These are phyloP conservation scores for Podospora pseudopauciseta DNA, from an alignment of 495 filamentous ascomycete genomes.

Conservation along the genomic window DNA sequence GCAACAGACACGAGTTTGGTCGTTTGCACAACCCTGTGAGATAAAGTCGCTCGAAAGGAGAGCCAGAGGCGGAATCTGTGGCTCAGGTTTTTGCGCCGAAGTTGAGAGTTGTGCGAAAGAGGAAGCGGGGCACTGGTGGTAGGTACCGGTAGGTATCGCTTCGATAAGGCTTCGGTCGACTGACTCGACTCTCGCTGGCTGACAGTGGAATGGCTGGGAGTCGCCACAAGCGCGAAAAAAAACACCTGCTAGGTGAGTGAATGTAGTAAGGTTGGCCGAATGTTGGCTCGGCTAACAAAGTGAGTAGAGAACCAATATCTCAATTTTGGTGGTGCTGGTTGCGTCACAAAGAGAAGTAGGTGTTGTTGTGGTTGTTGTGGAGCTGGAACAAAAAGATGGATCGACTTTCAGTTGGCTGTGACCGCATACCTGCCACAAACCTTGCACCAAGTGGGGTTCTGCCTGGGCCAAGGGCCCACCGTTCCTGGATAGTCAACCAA, in stretches of 20 bases:
- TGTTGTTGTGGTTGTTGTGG: background rate
- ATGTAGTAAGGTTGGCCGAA: background rate
- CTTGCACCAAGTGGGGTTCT: background rate
- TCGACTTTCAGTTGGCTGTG: background rate
- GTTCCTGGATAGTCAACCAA: constrained; percentile 9
- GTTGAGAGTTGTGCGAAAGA: background rate
- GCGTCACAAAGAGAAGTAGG: background rate
- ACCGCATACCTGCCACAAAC: background rate
- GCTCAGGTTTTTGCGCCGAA: background rate
- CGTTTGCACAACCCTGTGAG: background rate
- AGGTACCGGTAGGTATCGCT: background rate
- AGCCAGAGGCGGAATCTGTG: background rate
- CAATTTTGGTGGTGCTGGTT: background rate
- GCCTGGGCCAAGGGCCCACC: background rate
- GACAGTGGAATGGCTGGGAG: background rate
- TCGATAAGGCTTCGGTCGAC: background rate
- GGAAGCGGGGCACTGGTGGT: background rate
- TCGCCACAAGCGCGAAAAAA: background rate
- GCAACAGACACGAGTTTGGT: background rate
- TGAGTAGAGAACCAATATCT: background rate
- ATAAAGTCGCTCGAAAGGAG: background rate
- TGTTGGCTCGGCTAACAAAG: background rate
- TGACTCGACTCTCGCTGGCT: background rate
- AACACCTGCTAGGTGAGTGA: background rate
- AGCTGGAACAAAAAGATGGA: background rate